Evolutionary conservation across 345 rosid species (phyloP).

Genomic region (Populus deltoides): DNA sequence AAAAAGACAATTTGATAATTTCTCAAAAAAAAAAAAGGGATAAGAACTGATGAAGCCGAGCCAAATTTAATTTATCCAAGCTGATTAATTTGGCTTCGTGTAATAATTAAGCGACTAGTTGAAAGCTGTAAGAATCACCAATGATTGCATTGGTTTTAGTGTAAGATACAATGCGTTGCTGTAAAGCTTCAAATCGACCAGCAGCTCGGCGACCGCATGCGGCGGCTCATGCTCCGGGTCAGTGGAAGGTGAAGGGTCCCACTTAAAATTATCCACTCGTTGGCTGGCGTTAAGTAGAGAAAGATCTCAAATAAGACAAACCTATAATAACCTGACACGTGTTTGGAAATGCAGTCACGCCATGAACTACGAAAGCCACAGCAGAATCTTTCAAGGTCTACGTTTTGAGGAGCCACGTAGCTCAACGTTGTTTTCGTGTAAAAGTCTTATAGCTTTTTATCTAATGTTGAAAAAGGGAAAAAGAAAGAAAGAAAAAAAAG

Average conservation of each 20-base stretch:
- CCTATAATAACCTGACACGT: slow-evolving; percentile 17
- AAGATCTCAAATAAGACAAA: slow-evolving; percentile 18
- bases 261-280: background rate
- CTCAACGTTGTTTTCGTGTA: slow-evolving; percentile 20
- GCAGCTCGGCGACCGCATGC: slow-evolving; percentile 35
- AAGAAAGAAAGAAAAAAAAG: no score
- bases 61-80: background rate
- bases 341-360: slow-evolving; percentile 1
- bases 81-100: slow-evolving; percentile 1
- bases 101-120: background rate
- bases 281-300: slow-evolving; percentile 1
- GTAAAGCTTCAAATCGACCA: slow-evolving; percentile 24
- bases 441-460: slow-evolving; percentile 7
- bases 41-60: slow-evolving; percentile 5
- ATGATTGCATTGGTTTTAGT: slow-evolving; percentile 7
- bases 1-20: no score
- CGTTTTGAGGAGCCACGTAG: slow-evolving; percentile 21
- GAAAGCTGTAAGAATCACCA: slow-evolving; percentile 15
- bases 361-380: background rate
- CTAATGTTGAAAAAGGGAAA: no score
- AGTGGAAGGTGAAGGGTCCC: background rate
- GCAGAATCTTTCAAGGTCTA: slow-evolving; percentile 13
- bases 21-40: background rate
- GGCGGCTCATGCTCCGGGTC: slow-evolving; percentile 43
- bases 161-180: slow-evolving; percentile 11